Conservation (phyloP, 345 rosid genomes). For the Sonneratia caseolaris region DNA sequence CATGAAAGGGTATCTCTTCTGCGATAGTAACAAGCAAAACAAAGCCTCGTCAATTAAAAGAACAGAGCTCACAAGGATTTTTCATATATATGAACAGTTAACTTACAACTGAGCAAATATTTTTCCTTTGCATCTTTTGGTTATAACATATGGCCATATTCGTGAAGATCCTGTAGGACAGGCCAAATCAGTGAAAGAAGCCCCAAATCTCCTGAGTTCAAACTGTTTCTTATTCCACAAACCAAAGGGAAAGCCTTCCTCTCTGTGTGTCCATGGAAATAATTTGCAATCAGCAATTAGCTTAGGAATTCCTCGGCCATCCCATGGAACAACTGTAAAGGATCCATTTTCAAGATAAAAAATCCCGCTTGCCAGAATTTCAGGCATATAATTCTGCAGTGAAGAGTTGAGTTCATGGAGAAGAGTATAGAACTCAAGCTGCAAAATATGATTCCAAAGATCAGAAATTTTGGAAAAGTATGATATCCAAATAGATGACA, state of each 20-base stretch:
- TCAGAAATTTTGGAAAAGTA: not conserved
- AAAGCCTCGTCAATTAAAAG: conserved; percentile 1
- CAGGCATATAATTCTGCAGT: conserved; percentile 57
- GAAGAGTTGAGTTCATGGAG: conserved; percentile 42
- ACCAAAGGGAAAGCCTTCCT: conserved; percentile 58
- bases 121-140: conserved; percentile 84
- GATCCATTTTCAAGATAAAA: conserved; percentile 60
- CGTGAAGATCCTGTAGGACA: conserved; percentile 28
- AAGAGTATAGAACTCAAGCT: conserved; percentile 76
- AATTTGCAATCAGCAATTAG: conserved; percentile 40
- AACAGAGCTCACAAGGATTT: conserved; percentile 2
- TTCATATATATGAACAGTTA: not conserved
- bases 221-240: conserved; percentile 65
- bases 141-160: conserved; percentile 81
- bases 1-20: conserved; percentile 66
- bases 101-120: conserved; percentile 82
- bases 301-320: conserved; percentile 74
- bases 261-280: conserved; percentile 23
- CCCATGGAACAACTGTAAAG: conserved; percentile 59
- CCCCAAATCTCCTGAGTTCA: conserved; percentile 45
- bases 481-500: not conserved
- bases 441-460: conserved; percentile 23
- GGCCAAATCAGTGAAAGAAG: conserved; percentile 21
- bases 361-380: conserved; percentile 69
- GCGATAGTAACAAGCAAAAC: conserved; percentile 18